Percentiles rank a stretch among this genome's conserved stretches.
phyloP scores from a whole-genome alignment of 306 rosid species.

The Quercus parvula region DNA sequence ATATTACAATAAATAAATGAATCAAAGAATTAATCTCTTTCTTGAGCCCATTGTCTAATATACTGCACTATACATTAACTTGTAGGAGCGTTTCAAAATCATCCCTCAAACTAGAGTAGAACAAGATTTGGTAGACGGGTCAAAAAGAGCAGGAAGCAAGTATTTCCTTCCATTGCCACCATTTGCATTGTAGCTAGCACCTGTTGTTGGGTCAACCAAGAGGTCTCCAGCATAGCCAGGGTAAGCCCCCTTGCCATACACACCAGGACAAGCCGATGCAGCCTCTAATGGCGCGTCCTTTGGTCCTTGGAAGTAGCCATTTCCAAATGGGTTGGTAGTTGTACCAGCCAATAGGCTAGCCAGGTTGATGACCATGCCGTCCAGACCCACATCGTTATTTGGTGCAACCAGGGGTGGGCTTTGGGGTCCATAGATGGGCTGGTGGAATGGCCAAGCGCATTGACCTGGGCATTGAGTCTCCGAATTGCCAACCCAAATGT shows the following conservation, averaged over 20 bases:
- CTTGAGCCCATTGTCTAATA: not conserved
- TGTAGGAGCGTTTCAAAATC: not conserved
- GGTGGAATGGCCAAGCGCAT: slow-evolving; percentile 86
- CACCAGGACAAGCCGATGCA: slow-evolving; percentile 59
- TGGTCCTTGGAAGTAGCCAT: slow-evolving; percentile 70
- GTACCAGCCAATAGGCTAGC: slow-evolving; percentile 70
- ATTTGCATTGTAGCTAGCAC: slow-evolving; percentile 65
- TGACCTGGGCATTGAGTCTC: slow-evolving; percentile 74
- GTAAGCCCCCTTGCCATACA: slow-evolving; percentile 68
- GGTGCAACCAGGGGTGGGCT: slow-evolving; percentile 51
- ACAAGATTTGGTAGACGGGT: slow-evolving; percentile 59
- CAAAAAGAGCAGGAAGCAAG: slow-evolving; percentile 56
- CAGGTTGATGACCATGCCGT: slow-evolving; percentile 67
- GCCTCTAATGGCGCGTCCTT: slow-evolving; percentile 74
- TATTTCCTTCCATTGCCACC: slow-evolving; percentile 51
- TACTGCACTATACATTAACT: not conserved
- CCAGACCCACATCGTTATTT: slow-evolving; percentile 64
- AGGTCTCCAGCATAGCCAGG: slow-evolving; percentile 69
- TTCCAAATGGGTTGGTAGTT: slow-evolving; percentile 58
- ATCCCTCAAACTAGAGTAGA: slow-evolving; percentile 37
- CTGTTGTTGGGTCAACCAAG: slow-evolving; percentile 47
- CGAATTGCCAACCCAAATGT: slow-evolving; percentile 73
- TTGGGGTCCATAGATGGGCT: slow-evolving; percentile 79
- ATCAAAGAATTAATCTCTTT: not conserved
- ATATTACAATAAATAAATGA: not conserved